Conservation (phyloP, 1,139 yeast species). For the Kodamaea suecica region DNA sequence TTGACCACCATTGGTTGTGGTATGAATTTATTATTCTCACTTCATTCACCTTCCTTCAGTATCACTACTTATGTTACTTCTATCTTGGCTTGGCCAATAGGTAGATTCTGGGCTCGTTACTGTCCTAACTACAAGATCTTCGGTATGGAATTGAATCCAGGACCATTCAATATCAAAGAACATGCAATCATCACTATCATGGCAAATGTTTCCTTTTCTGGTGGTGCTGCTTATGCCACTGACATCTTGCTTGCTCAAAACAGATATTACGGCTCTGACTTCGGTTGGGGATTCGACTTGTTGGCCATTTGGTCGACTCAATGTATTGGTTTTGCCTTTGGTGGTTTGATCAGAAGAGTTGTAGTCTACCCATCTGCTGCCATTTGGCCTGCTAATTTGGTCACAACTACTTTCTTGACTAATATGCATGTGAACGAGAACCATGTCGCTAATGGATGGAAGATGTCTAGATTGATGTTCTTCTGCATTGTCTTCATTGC, state of each 20-base stretch:
- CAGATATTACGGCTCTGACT: conserved; percentile 46
- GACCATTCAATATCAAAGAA: conserved; percentile 63
- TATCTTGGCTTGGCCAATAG: conserved; percentile 62
- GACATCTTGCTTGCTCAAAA: conserved; percentile 58
- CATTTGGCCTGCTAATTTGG: conserved; percentile 65
- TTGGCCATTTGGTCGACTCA: conserved; percentile 55
- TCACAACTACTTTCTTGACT: conserved; percentile 47
- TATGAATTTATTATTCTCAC: conserved; percentile 56
- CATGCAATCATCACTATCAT: conserved; percentile 63
- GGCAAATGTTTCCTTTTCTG: conserved; percentile 56
- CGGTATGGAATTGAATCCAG: conserved; percentile 52
- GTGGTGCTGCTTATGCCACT: conserved; percentile 61
- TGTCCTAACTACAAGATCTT: conserved; percentile 49
- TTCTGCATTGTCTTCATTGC: conserved; percentile 27
- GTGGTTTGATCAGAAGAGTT: conserved; percentile 56
- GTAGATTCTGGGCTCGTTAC: conserved; percentile 47
- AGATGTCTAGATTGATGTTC: conserved; percentile 35
- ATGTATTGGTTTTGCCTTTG: conserved; percentile 62
- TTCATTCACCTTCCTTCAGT: conserved; percentile 55
- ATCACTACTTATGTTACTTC: conserved; percentile 57
- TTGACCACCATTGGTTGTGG: conserved; percentile 61
- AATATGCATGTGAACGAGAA: conserved; percentile 61
- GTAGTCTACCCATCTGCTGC: conserved; percentile 61
- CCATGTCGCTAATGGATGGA: conserved; percentile 48
- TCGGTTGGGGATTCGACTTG: conserved; percentile 50